Evolutionary conservation across 192 early-diverging fungal species (phyloP), one percentile per base, ranked within the genome.

Genomic region (Pilaira anomala): DNA sequence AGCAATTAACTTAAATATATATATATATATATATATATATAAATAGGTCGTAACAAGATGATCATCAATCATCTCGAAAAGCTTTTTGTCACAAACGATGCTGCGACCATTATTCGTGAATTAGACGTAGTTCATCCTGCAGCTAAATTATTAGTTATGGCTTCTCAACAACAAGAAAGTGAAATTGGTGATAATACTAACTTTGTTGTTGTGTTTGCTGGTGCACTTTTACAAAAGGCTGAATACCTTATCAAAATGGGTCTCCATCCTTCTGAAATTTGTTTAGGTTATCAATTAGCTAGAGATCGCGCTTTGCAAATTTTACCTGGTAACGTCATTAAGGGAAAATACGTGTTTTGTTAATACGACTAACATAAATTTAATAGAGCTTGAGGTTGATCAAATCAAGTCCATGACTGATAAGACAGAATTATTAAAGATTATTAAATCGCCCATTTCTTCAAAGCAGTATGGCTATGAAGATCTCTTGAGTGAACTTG

Each of bases 61-160:
- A 92, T 98, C 42, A 94, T 98, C 77, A 98, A 98, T 76, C 96
- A 98, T 74, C 80, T 96, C 65, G 94, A 96, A 67, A 97, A 97
- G 83, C 84, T 98, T 40, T 95, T 98, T 78, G 95, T 98, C 30
- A 98, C 96, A 44, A 93, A 88, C 80, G 96, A 98, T 76, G 96
- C 96, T n/a, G 95, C 95, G 9, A 97, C 96, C 48, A 98, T 98
- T 65, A 96, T 97, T 68, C 87, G 88, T 68, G 96, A 97, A 74
- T 81, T 98, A 54, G 96, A 98, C 68, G 94, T 98, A 50, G 88
- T 97, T 29, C 96, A 98, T 75, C 96, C 96, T 7, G 96, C 96
- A 3, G 96, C 95, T 39, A 94, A 94, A 82, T 80, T 98, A 52
- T 71, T 98, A 45, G 96, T 98, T 36, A 87, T 94, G 89, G 94